These are phyloP conservation scores for Rhizopus sp. DNA, from an alignment of 371 early-diverging fungal species.

Conservation along the genomic window DNA sequence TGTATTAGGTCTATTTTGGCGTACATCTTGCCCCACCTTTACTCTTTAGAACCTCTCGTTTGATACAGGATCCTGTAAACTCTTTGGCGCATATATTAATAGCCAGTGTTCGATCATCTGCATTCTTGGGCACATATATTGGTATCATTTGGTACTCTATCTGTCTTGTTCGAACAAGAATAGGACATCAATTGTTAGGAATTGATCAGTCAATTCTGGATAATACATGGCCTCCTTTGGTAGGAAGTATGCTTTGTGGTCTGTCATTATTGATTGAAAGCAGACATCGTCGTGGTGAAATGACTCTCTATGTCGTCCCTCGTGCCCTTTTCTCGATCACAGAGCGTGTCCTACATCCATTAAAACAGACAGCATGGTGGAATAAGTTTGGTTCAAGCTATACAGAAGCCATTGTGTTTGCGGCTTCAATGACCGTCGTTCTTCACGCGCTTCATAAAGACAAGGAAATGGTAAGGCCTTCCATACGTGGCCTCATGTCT, in stretches of 20 bases:
- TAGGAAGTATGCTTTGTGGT: constrained; percentile 63
- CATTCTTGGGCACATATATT: constrained; percentile 65
- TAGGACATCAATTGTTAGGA: constrained; percentile 47
- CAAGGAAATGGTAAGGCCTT: constrained; percentile 51
- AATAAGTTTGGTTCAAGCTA: constrained; percentile 29
- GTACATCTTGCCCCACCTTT: constrained; percentile 63
- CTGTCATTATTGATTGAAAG: constrained; percentile 62
- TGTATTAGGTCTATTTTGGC: constrained; percentile 55
- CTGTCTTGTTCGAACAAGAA: constrained; percentile 55
- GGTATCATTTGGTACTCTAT: constrained; percentile 62
- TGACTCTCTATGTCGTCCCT: constrained; percentile 65
- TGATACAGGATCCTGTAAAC: constrained; percentile 34
- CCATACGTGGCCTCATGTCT: constrained; percentile 52
- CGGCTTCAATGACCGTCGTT: constrained; percentile 37
- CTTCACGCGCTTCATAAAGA: constrained; percentile 50
- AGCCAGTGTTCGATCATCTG: constrained; percentile 56
- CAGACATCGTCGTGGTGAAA: constrained; percentile 61
- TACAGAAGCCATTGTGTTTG: constrained; percentile 42
- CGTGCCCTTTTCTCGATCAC: constrained; percentile 58
- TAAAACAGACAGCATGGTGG: constrained; percentile 43
- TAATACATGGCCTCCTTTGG: constrained; percentile 49
- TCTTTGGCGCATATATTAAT: constrained; percentile 45
- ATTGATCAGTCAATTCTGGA: constrained; percentile 41
- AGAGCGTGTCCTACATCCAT: constrained; percentile 49
- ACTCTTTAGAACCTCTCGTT: constrained; percentile 47